These are phyloP conservation scores for Primulina tabacum DNA, from an alignment of 257 asterid species.

Conservation along the genomic window DNA sequence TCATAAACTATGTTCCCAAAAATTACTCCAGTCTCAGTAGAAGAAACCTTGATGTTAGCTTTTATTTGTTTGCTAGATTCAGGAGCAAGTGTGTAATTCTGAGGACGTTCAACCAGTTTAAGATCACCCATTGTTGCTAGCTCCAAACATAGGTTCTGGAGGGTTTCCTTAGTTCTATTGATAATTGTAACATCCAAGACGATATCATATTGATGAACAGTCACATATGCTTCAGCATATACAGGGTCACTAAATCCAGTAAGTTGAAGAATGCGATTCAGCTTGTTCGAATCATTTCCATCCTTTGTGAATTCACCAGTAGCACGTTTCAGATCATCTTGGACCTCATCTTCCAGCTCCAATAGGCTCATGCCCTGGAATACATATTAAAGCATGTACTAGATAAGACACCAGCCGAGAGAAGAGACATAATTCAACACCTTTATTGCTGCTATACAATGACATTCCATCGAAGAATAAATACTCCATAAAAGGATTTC, in stretches of 20 bases:
- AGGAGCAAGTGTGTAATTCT: conserved; percentile 86
- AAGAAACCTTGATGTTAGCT: conserved; percentile 93
- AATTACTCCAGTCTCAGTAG: conserved; percentile 95
- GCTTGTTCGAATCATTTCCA: conserved; percentile 77
- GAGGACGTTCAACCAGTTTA: conserved; percentile 96
- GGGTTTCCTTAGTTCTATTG: conserved; percentile 90
- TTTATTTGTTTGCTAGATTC: conserved; percentile 91
- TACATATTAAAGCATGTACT: conserved; percentile 6
- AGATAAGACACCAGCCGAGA: neutral
- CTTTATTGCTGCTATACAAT: too few relatives aligned
- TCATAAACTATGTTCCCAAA: conserved; percentile 94
- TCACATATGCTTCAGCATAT: conserved; percentile 95
- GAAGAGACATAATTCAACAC: neutral
- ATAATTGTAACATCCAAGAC: conserved; percentile 88
- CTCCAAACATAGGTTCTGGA: conserved; percentile 91
- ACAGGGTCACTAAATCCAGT: conserved; percentile 97
- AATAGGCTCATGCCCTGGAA: conserved; percentile 91
- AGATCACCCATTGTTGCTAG: conserved; percentile 98
- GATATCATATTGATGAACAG: conserved; percentile 94
- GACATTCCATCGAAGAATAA: neutral
- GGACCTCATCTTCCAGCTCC: conserved; percentile 90
- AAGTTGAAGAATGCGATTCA: conserved; percentile 83
- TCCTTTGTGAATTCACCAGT: conserved; percentile 89
- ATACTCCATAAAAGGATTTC: neutral
- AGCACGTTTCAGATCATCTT: conserved; percentile 94